Percentiles rank a stretch among this genome's conserved stretches.
Evolutionary conservation across 805 yeast genomes (phyloP).

Genomic region (Danielozyma ontarioensis): DNA sequence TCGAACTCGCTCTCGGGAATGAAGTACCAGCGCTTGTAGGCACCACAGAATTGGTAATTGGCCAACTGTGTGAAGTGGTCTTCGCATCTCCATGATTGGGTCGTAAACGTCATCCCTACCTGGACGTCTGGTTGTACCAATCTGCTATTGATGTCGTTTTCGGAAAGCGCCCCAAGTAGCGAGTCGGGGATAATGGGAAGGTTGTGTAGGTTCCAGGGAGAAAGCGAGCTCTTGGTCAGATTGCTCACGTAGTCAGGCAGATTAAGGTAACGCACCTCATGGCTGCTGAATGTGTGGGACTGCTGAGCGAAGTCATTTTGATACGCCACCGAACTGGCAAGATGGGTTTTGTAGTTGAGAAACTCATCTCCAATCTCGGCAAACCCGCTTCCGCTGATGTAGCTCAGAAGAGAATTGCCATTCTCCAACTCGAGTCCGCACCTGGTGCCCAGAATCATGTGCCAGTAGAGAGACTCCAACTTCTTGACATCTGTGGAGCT

Average conservation of each 20-base stretch:
- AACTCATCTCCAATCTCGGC: constrained; percentile 24
- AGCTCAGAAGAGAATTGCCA: constrained; percentile 20
- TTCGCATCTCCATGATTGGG: constrained; percentile 54
- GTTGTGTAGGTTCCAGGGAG: constrained; percentile 58
- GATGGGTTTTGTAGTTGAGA: constrained; percentile 17
- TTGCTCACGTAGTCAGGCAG: constrained; percentile 14
- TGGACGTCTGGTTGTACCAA: constrained; percentile 40
- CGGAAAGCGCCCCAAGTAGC: constrained; percentile 38
- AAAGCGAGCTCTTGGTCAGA: constrained; percentile 17
- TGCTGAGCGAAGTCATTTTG: too few relatives aligned
- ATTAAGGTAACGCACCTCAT: constrained; percentile 14
- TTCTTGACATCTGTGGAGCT: constrained; percentile 10
- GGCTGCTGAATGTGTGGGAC: neutral
- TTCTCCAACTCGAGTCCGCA: constrained; percentile 25
- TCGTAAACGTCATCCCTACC: constrained; percentile 50
- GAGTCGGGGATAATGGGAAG: constrained; percentile 47
- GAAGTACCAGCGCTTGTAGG: constrained; percentile 54
- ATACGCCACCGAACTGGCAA: constrained; percentile 15
- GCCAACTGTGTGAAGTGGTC: constrained; percentile 54
- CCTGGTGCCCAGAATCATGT: too few relatives aligned
- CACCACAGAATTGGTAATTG: constrained; percentile 55
- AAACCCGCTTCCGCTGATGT: constrained; percentile 34
- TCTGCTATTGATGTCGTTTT: constrained; percentile 37
- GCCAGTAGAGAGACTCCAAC: constrained; percentile 43
- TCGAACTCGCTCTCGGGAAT: constrained; percentile 52